These are phyloP conservation scores for Paracoccidioides lutzii DNA, from an alignment of 2,329 filamentous ascomycete species.

Conservation along the genomic window DNA sequence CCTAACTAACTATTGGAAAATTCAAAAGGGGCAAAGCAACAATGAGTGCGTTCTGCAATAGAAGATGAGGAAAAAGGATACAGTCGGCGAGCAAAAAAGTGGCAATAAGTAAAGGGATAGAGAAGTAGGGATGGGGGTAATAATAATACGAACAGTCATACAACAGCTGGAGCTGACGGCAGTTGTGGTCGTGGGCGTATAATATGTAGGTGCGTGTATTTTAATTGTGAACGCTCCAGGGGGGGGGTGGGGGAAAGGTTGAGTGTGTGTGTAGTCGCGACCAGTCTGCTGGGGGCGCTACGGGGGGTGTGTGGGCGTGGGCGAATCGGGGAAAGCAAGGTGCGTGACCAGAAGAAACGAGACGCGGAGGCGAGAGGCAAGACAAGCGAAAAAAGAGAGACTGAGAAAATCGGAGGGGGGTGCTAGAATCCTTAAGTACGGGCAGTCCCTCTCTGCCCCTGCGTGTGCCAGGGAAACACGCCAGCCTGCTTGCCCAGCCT, in stretches of 20 bases:
- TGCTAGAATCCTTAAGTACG: slow-evolving; percentile 33
- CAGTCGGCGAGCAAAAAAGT: background rate
- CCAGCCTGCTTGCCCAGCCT: slow-evolving; percentile 19
- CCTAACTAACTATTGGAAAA: too few species aligned
- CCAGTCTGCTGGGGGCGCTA: too few species aligned
- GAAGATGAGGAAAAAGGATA: too few species aligned
- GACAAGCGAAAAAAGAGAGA: slow-evolving; percentile 22
- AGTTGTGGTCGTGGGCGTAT: background rate
- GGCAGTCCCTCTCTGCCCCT: slow-evolving; percentile 19
- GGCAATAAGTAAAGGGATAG: background rate
- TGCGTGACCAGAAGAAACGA: slow-evolving; percentile 12
- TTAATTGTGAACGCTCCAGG: too few species aligned
- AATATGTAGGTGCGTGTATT: too few species aligned
- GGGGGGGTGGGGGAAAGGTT: too few species aligned
- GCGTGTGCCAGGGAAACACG: slow-evolving; percentile 17
- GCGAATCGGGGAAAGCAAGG: slow-evolving; percentile 1
- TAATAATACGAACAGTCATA: background rate
- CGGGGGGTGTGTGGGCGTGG: too few species aligned
- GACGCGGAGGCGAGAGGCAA: slow-evolving; percentile 2
- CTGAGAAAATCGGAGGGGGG: slow-evolving; percentile 27
- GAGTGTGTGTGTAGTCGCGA: too few species aligned
- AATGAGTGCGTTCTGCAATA: too few species aligned
- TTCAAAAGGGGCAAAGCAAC: too few species aligned
- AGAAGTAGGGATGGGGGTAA: background rate
- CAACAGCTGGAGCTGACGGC: background rate